These are phyloP conservation scores for Fusarium caatingaense DNA, from an alignment of 2,329 filamentous ascomycete genomes.

Conservation along the genomic window DNA sequence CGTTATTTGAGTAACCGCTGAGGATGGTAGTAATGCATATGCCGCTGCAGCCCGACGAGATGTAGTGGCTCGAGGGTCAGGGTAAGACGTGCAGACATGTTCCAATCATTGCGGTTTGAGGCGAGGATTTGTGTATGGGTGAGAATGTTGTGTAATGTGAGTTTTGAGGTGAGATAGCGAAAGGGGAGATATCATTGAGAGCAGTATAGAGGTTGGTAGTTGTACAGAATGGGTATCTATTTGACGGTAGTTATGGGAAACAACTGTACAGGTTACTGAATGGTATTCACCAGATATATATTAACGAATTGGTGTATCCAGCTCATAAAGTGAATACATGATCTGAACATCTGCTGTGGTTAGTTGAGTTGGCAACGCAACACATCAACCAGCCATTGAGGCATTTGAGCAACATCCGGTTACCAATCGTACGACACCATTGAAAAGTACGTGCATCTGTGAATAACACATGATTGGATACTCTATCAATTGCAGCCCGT, in stretches of 20 bases:
- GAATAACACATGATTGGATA: constrained; percentile 18
- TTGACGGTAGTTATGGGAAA: background rate
- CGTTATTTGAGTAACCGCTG: constrained; percentile 20
- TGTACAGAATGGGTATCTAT: background rate
- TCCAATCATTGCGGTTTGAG: constrained; percentile 40
- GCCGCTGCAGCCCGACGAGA: constrained; percentile 39
- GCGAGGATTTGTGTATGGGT: constrained; percentile 36
- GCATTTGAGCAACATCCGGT: constrained; percentile 22
- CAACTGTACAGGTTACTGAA: background rate
- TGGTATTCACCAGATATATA: background rate
- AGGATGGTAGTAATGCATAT: constrained; percentile 40
- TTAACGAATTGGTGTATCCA: background rate
- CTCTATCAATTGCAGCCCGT: background rate
- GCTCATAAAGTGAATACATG: background rate
- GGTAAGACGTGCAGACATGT: constrained; percentile 26
- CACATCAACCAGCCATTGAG: constrained; percentile 41
- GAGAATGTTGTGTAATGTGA: constrained; percentile 37
- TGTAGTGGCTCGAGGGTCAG: constrained; percentile 9
- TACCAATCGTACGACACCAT: constrained; percentile 43
- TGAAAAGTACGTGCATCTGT: constrained; percentile 6
- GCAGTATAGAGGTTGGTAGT: background rate
- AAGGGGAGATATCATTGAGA: background rate
- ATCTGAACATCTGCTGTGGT: constrained; percentile 23
- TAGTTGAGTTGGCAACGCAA: constrained; percentile 40
- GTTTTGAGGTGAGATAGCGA: constrained; percentile 1